Percentiles rank a stretch among this genome's conserved stretches.
Evolutionary conservation across 2,329 filamentous ascomycete genomes (phyloP).

Genomic region (Fusarium pilosicola): DNA sequence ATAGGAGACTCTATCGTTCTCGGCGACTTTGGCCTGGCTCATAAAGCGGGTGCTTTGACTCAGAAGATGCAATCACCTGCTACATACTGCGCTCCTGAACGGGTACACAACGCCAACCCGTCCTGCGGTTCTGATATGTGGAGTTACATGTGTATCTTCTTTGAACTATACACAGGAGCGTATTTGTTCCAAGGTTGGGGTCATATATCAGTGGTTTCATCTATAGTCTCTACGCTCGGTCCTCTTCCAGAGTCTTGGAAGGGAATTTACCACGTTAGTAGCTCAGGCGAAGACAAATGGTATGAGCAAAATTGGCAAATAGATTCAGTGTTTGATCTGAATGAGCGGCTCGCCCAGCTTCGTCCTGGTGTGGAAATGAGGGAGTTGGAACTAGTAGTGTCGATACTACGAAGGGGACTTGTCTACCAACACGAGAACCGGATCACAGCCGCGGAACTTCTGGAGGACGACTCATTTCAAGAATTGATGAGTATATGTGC

Average conservation of each 20-base stretch:
- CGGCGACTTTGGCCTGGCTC: not conserved
- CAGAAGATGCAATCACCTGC: not conserved
- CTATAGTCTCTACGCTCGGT: rapidly evolving
- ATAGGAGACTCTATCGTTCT: not conserved
- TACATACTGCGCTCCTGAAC: not conserved
- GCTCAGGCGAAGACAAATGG: not conserved
- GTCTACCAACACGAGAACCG: not conserved
- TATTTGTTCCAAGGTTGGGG: not conserved
- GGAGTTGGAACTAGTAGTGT: not conserved
- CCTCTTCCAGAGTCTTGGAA: rapidly evolving
- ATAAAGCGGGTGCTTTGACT: rapidly evolving
- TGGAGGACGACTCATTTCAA: not conserved
- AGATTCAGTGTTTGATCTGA: rapidly evolving
- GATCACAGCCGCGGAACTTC: not conserved
- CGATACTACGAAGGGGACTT: not conserved
- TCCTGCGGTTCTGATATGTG: not conserved
- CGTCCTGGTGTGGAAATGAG: rapidly evolving
- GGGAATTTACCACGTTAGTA: rapidly evolving
- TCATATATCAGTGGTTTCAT: rapidly evolving
- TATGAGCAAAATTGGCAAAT: rapidly evolving
- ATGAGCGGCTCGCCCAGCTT: rapidly evolving
- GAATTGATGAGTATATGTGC: rapidly evolving
- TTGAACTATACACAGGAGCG: rapidly evolving
- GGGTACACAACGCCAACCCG: not conserved
- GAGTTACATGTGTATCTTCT: not conserved